Percentiles rank a stretch among this genome's conserved stretches.
Conservation (phyloP, 2,329 filamentous ascomycete genomes). For the Pseudogymnoascus sp. region DNA sequence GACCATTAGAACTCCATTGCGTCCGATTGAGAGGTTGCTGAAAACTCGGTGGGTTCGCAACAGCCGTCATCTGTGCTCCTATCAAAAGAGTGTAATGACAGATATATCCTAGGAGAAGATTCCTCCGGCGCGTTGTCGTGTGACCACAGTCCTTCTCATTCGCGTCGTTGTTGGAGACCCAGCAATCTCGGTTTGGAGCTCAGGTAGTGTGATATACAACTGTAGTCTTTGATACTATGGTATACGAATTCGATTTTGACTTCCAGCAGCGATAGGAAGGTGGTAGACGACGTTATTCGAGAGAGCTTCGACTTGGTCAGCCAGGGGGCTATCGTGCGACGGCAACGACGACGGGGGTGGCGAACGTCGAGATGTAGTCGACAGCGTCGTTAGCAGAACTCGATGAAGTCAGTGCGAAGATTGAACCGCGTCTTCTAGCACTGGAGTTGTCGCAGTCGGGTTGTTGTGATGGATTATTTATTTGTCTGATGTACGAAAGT, state of each 20-base stretch:
- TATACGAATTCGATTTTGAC: background rate
- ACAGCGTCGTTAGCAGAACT: background rate
- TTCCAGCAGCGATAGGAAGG: background rate
- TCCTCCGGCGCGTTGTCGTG: conserved; percentile 8
- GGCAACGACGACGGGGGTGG: background rate
- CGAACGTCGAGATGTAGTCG: background rate
- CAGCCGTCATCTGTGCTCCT: conserved; percentile 51
- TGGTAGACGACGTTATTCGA: background rate
- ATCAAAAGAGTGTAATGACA: conserved; percentile 11
- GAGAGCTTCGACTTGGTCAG: background rate
- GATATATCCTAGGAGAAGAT: conserved; percentile 1
- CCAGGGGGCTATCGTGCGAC: conserved; percentile 1
- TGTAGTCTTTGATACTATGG: background rate
- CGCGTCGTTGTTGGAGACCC: background rate
- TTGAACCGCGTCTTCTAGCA: conserved; percentile 5
- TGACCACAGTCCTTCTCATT: conserved; percentile 6
- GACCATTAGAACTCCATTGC: conserved; percentile 58
- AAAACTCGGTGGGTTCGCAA: conserved; percentile 58
- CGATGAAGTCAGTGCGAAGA: background rate
- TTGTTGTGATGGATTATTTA: conserved; percentile 8
- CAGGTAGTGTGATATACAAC: background rate
- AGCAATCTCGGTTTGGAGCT: background rate
- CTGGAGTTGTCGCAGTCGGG: background rate
- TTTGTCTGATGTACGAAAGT: conserved; percentile 2
- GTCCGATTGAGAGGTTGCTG: conserved; percentile 51